Evolutionary conservation across 306 rosid species (phyloP).

Genomic region (Medicago lupulina): DNA sequence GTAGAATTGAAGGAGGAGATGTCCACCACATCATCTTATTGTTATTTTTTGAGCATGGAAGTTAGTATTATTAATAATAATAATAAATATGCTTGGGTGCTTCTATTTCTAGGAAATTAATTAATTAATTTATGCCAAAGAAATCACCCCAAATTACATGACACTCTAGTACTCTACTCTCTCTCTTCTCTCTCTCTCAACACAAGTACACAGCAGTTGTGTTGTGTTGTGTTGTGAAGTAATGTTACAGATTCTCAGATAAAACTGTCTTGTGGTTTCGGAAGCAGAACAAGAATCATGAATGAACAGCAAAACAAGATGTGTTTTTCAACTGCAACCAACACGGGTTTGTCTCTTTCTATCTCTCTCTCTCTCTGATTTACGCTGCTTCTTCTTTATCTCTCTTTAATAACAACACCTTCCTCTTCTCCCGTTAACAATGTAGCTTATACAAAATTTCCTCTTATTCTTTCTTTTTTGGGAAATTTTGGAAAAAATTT

Average conservation of each 20-base stretch:
- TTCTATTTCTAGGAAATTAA: no score
- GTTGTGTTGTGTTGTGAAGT: not conserved
- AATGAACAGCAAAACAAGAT: conserved; percentile 54
- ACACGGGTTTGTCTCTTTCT: conserved; percentile 50
- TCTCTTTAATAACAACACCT: not conserved
- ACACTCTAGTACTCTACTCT: conserved; percentile 9
- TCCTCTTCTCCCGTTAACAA: conserved; percentile 41
- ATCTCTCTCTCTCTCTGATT: conserved; percentile 15
- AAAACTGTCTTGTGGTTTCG: conserved; percentile 29
- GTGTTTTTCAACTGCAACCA: conserved; percentile 44
- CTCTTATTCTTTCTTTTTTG: not conserved
- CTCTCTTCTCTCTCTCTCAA: not conserved
- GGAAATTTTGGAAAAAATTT: conserved; percentile 1
- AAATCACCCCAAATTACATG: conserved; percentile 41
- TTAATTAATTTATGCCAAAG: conserved; percentile 25
- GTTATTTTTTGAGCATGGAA: no score
- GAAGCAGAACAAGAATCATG: conserved; percentile 53
- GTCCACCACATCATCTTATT: no score
- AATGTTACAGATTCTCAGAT: conserved; percentile 35
- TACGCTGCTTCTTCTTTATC: not conserved
- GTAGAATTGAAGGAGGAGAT: no score
- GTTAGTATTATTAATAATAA: no score
- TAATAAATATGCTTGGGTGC: no score
- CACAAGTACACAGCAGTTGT: not conserved
- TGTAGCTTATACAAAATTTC: conserved; percentile 40